Conservation (phyloP, 495 filamentous ascomycete species). For the Amphirosellinia nigrospora region DNA sequence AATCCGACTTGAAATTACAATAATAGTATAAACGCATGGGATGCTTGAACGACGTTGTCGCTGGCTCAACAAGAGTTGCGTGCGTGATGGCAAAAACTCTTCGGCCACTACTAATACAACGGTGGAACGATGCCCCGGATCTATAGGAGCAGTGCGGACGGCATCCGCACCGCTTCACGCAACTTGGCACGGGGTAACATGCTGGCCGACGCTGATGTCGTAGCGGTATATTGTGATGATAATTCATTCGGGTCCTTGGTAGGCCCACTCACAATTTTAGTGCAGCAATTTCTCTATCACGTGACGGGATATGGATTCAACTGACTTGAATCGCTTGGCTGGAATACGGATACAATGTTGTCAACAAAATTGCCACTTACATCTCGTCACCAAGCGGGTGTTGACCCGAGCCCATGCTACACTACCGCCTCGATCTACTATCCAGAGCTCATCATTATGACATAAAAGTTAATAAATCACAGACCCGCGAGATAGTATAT, state of each 20-base stretch:
- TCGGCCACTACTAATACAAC: not conserved
- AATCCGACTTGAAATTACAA: too few relatives aligned
- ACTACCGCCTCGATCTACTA: not conserved
- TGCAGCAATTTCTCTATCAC: not conserved
- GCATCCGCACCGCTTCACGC: constrained; percentile 3
- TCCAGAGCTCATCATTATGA: not conserved
- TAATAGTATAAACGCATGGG: too few relatives aligned
- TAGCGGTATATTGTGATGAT: not conserved
- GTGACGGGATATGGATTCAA: not conserved
- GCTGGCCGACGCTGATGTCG: not conserved
- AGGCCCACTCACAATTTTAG: too few relatives aligned
- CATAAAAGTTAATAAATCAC: not conserved
- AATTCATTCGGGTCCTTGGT: not conserved
- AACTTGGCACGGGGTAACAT: not conserved
- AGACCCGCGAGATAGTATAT: not conserved
- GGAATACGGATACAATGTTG: not conserved
- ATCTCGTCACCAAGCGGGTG: not conserved
- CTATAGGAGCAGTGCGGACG: not conserved
- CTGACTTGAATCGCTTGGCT: not conserved
- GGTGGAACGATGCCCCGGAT: not conserved
- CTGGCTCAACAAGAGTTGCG: not conserved
- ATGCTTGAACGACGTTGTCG: not conserved
- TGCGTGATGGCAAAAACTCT: not conserved
- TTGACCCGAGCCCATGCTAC: not conserved
- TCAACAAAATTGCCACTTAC: not conserved